Evolutionary conservation across 202 grass and related monocot species (phyloP), one percentile per base, ranked within the genome.

Genomic region (Digitaria exilis): DNA sequence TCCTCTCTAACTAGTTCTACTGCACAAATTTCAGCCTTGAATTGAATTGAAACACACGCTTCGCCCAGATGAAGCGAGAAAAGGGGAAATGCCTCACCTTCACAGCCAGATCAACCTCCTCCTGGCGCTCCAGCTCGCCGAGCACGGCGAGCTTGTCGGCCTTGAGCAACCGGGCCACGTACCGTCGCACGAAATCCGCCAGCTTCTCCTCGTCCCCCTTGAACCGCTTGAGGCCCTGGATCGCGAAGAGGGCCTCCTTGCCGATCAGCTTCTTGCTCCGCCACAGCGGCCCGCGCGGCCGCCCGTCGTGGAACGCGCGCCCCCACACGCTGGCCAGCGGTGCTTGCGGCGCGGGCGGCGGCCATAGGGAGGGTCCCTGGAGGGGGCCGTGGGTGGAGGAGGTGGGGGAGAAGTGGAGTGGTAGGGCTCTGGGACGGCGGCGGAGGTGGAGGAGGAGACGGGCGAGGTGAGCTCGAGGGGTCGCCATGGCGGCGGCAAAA

Each of bases 261-360:
- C 96, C 96, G 7, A 98, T 92, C 60, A 98, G 46, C 88, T 98
- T 98, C 87, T 98, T 98, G 35, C 93, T 94, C 64, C 93, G 78
- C 96, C 96, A 98, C 26, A 98, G 89, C 30, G 96, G 96, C 7
- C 96, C 96, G n/a, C 96, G 87, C 45, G 96, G 96, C 21, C 96
- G 86, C 73, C 96, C 93, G 34, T 98, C 96, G 70, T 93, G 91
- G 87, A 85, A 95, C 60, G 22, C 64, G 77, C 89, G 86, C 63
- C 76, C 39, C 55, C 83, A 80, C 57, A 61, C 81, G 21, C 69
- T 50, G 37, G 42, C 35, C 26, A 42, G 57, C 0, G 31, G 26
- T 24, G 48, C 43, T 25, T 30, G 56, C 0, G 25, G 34, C 17
- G 46, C 41, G 26, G 45, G 54, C 12, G 51, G 17, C n/a, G 62